A percentile compares a stretch with the other conserved stretches of the same genome.
Conservation (phyloP, 176 grass and related monocot species). For the Zizania latifolia region DNA sequence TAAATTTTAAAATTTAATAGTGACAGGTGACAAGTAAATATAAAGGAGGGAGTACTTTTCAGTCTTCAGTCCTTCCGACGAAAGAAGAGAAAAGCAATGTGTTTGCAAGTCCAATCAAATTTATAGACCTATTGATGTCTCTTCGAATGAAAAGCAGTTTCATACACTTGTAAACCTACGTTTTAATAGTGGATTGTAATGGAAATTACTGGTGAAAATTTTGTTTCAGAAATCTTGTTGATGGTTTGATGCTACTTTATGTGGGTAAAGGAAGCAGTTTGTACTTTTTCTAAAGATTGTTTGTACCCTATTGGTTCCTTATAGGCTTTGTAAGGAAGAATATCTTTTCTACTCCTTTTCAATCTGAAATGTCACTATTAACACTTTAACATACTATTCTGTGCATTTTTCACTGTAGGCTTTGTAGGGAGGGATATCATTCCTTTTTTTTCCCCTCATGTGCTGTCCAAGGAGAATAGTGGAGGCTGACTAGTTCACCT, state of each 20-base stretch:
- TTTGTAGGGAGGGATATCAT: not conserved
- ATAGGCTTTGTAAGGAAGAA: not conserved
- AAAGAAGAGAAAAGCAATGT: not conserved
- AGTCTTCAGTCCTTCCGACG: not conserved
- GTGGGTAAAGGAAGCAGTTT: not conserved
- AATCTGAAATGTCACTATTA: not conserved
- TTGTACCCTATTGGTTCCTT: not conserved
- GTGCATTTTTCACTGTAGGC: not conserved
- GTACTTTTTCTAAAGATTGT: not conserved
- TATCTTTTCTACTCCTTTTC: not conserved
- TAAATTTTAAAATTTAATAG: no score
- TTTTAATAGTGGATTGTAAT: not conserved
- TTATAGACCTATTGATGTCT: not conserved
- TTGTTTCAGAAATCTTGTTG: not conserved
- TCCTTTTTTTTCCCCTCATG: not conserved
- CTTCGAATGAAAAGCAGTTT: not conserved
- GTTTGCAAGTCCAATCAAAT: not conserved
- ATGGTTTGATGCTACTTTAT: not conserved
- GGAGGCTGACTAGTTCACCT: conserved; percentile 13
- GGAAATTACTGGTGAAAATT: not conserved
- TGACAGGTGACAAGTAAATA: no score
- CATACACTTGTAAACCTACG: not conserved
- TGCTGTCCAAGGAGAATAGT: not conserved
- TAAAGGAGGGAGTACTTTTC: no score
- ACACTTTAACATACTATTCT: no score